Evolutionary conservation across 2,329 filamentous ascomycete species (phyloP), one percentile per base, ranked within the genome.

Genomic region (Mycosphaerella sp.): DNA sequence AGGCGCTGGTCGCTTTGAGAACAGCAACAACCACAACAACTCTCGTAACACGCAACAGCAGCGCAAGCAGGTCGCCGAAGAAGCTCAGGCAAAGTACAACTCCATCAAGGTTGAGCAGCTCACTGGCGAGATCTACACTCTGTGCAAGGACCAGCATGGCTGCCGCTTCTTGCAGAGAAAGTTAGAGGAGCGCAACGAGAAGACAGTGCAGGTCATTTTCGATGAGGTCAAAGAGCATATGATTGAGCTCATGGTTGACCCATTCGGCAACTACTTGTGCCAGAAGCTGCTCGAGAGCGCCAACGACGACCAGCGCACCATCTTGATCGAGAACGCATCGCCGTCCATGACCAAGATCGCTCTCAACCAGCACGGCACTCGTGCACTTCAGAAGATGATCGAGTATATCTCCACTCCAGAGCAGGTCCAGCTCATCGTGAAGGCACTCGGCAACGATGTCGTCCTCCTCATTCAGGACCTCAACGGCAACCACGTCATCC

Each of bases 301-400:
- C 73, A 94, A 88, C 67, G 87, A 97, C 65, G 88, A 95, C 46
- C 91, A 98, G 75, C 89, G 93, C 59, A 97, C 91, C 48, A 82
- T 84, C 39, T 80, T 98, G 56, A 94, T 98, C 62, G 84, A 90
- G 70, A 95, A 95, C 62, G 89, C 93, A 36, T 82, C 89, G 14
- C 79, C 84, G 47, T 84, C 91, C 57, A 87, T 98, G 77, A 89
- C 95, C 18, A 85, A 85, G 62, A 96, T 98, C 65, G 93, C 93
- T 21, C 76, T 97, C 54, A 97, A 98, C 72, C 91, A 96, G 73
- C 93, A 98, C 68, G 93, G 93, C 61, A 98, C 93, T 53, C 84
- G 93, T 48, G 93, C 93, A 57, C 75, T 98, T 53, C 93, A 98
- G 75, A 98, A 97, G 79, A 98, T 98, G 93, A 98, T 98, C 60